Base-by-base conservation (phyloP, 208 protist species). In the Leishmania aethiopica region DNA sequence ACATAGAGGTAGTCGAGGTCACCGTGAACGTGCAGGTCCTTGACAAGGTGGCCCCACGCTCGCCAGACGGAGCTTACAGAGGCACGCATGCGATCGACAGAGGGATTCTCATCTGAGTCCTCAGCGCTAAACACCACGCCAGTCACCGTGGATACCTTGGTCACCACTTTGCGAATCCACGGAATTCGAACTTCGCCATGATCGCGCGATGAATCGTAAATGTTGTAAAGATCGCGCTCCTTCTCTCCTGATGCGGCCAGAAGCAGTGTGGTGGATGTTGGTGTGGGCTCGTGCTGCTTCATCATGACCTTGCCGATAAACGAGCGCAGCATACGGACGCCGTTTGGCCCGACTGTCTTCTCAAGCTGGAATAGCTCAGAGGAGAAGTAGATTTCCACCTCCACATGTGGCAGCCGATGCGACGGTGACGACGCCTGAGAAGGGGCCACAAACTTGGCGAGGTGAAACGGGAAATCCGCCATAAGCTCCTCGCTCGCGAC, bases 341-440 rank as follows among this genome's bases (percentile, higher is more conserved):
- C 94, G 73, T 88, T 84, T 15, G 82, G 78, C 57, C 94, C 94
- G 72, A 96, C 60, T 0, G 85, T 79, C 40, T 92, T 84, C 37
- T 93, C 78, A 51, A 96, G 81, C 70, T 94, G 84, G 77, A 94
- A 96, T 32, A 97, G 81, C 60, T 97, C 92, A 0, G 92, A 80
- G 2, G 92, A 97, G 73, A 97, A 97, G 84, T 97, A 97, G 42
- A 97, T 88, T 77, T 97, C 90, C 32, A 97, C 87, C 35, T 86
- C 84, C 4, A 89, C 91, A n/a, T 78, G 83, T 5, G 94, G 94
- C 67, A 94, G 59, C 5, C 87, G 81, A 77, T 84, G 83, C 0
- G 79, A 51, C 32, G 64, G 42, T 35, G 51, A 57, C 72, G n/a
- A 32, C 40, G 7, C 60, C 60, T 35, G 75, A 51, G 85, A 73